Evolutionary conservation across 306 rosid genomes (phyloP), one percentile per base, ranked within the genome.

Genomic region (Castanea sativa): DNA sequence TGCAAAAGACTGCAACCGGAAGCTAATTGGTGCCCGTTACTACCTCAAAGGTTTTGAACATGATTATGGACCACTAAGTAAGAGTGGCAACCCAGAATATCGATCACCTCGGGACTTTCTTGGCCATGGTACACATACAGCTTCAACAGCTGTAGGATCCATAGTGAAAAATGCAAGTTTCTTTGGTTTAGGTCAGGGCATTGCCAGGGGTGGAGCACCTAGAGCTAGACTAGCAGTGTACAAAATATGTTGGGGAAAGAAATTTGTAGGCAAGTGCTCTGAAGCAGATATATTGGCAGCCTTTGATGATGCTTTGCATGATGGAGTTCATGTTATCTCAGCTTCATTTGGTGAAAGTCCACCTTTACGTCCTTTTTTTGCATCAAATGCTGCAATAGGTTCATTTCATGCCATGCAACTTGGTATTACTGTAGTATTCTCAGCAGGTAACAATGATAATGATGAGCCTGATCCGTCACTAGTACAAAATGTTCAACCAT

Each of bases 81-180:
- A 1, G 38, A 88, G 85, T 19, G 86, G 74, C 32, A 88, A 79
- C 23, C 82, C 80, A 2, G 92, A 89, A 68, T 84, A 78, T 55
- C 73, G 29, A 16, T 89, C 92, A 1, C 82, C 92, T 6, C 81
- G 90, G 51, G 90, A 89, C 71, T 86, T 80, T 55, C 78, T 86
- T 5, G 92, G 92, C 29, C 92, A 89, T 7, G 92, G 92, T 18
- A 89, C 92, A 32, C 92, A 89, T 71, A 89, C 89, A 7, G 92
- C 92, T 45, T 89, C 90, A 23, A 89, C 88, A 4, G 90, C 88
- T 1, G 92, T 79, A 27, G 92, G 92, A 63, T 81, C 87, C 25
- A 64, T 85, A 16, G 88, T 78, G 6, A 30, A 76, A 67, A 57
- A 77, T 19, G 84, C 78, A 5, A 79, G 76, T 65, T 87, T 83